A percentile compares a stretch with the other conserved stretches of the same genome.
Evolutionary conservation across 2,329 filamentous ascomycete species (phyloP).

Genomic region (Venturia nashicola): DNA sequence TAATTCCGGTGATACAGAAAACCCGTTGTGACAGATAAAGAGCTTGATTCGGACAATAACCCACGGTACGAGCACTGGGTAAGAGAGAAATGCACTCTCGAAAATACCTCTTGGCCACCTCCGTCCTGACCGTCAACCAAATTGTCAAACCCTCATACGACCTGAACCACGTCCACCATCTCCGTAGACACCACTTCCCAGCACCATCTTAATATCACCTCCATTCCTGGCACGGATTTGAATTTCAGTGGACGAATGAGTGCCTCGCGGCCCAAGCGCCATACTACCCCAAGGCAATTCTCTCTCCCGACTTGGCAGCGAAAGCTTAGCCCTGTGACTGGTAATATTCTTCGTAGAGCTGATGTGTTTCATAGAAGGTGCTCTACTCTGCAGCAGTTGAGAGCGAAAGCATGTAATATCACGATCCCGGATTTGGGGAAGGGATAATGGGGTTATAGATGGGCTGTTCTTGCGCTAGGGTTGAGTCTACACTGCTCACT

Average conservation of each 20-base stretch:
- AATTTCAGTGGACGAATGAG: background rate
- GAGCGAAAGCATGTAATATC: background rate
- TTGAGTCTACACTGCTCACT: too few relatives aligned
- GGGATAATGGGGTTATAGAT: background rate
- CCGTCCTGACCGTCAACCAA: background rate
- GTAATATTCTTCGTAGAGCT: background rate
- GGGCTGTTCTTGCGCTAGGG: too few relatives aligned
- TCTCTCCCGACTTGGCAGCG: background rate
- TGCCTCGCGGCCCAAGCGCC: background rate
- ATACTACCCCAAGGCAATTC: background rate
- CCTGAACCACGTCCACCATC: background rate
- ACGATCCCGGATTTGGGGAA: background rate
- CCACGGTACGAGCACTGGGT: background rate
- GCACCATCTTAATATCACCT: background rate
- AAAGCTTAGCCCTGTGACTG: conserved; percentile 1
- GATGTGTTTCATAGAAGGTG: background rate
- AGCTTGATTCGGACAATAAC: background rate
- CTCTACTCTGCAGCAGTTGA: background rate
- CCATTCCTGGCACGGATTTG: background rate
- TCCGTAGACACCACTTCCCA: background rate
- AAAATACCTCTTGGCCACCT: background rate
- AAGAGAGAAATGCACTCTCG: background rate
- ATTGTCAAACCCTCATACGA: background rate
- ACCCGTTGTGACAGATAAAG: background rate
- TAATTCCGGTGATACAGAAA: background rate